Evolutionary conservation across 164 flowering plant genomes (phyloP).

Genomic region (Stephania cephalantha): DNA sequence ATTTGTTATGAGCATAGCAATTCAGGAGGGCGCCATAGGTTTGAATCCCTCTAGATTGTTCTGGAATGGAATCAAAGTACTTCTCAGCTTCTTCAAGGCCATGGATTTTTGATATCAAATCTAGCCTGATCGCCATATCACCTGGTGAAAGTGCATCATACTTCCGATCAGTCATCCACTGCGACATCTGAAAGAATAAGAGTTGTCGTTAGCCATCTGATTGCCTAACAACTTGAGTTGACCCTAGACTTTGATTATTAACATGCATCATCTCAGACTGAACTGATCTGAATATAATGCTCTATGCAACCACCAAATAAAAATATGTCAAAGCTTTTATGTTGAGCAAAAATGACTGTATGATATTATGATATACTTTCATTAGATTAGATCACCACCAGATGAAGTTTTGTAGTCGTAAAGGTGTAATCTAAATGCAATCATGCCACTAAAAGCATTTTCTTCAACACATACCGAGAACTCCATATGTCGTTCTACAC

Average conservation of each 20-base stretch:
- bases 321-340: too few species aligned
- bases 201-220: neutral
- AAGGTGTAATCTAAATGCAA: too few species aligned
- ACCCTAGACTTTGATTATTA: neutral
- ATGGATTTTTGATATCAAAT: slow-evolving; percentile 33
- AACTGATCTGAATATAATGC: too few species aligned
- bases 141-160: slow-evolving; percentile 8
- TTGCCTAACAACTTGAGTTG: neutral
- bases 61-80: slow-evolving; percentile 27
- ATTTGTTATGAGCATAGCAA: slow-evolving; percentile 26
- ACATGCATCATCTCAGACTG: too few species aligned
- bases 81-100: slow-evolving; percentile 36
- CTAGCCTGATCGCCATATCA: slow-evolving; percentile 29
- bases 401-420: too few species aligned
- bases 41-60: slow-evolving; percentile 10
- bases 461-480: too few species aligned
- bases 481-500: too few species aligned
- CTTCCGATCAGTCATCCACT: slow-evolving; percentile 43
- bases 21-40: slow-evolving; percentile 37
- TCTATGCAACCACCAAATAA: too few species aligned
- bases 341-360: too few species aligned
- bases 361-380: too few species aligned
- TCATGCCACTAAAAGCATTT: too few species aligned
- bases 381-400: too few species aligned
- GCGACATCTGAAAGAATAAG: slow-evolving; percentile 29